phyloP scores from a whole-genome alignment of 176 grass and related monocot genomes.

The Aegilops speltoides region DNA sequence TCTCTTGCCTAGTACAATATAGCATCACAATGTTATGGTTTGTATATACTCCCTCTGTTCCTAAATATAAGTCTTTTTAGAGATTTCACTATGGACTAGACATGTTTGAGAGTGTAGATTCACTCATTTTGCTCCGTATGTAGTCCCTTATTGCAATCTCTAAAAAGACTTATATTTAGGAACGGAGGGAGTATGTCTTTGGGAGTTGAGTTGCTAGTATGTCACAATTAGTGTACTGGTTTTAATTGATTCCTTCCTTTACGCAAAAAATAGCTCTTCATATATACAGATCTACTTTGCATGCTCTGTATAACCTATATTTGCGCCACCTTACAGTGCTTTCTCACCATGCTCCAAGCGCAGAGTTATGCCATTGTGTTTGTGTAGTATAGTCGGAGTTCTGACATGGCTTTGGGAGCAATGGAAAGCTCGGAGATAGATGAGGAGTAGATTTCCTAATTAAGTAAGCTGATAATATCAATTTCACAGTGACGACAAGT shows the following conservation, averaged over 20 bases:
- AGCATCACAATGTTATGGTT: neutral
- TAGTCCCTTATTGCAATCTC: too few relatives aligned
- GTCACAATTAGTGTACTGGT: neutral
- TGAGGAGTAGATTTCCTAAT: neutral
- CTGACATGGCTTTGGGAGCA: neutral
- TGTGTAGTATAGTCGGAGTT: neutral
- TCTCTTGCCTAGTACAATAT: neutral
- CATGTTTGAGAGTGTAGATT: too few relatives aligned
- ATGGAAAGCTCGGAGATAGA: neutral
- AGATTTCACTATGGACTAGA: too few relatives aligned
- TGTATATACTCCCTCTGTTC: too few relatives aligned
- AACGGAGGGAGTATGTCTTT: neutral
- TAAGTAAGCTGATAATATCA: neutral
- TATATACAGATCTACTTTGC: neutral
- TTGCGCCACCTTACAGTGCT: neutral
- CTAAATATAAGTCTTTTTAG: too few relatives aligned
- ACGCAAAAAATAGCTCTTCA: neutral
- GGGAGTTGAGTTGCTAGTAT: slow-evolving; percentile 9
- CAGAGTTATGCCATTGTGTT: neutral
- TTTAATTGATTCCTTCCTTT: neutral
- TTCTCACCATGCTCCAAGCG: neutral
- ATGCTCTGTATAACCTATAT: neutral
- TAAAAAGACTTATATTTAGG: too few relatives aligned
- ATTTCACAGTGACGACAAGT: neutral
- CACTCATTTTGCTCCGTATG: too few relatives aligned